Conservation (phyloP, 345 rosid genomes). For the Rhodamnia rubescens region DNA sequence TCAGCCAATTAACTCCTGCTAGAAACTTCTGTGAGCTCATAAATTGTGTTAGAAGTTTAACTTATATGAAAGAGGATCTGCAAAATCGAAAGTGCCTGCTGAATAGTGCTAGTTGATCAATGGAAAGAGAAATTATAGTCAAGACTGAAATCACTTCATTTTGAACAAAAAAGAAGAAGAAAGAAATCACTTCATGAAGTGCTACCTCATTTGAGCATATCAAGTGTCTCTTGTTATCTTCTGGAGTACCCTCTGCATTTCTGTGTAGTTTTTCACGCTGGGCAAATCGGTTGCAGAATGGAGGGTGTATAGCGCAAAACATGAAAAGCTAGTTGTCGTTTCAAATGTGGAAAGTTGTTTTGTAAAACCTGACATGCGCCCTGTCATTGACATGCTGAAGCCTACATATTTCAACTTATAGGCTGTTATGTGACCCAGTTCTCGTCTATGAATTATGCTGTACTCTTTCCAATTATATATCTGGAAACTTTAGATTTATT, state of each 20-base stretch:
- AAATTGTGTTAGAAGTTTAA: neutral
- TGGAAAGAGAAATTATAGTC: neutral
- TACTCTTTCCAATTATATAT: neutral
- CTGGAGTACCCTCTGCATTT: neutral
- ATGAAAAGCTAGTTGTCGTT: neutral
- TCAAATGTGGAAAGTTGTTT: neutral
- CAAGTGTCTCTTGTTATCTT: neutral
- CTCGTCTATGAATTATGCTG: neutral
- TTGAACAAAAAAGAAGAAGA: too few relatives aligned
- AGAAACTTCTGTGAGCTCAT: neutral
- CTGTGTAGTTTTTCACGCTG: neutral
- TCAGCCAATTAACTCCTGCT: neutral
- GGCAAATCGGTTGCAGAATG: neutral
- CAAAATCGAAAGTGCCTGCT: neutral
- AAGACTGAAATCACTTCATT: neutral
- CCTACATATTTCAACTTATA: neutral
- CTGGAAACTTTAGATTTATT: neutral
- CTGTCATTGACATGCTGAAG: neutral
- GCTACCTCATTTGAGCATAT: neutral
- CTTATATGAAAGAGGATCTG: neutral
- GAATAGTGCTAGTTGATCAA: neutral
- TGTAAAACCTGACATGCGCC: neutral
- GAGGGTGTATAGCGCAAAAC: neutral
- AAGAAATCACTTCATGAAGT: neutral
- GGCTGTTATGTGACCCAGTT: neutral